Conservation (phyloP, 352 stramenopile genomes). For the Achlya hypogyna region DNA sequence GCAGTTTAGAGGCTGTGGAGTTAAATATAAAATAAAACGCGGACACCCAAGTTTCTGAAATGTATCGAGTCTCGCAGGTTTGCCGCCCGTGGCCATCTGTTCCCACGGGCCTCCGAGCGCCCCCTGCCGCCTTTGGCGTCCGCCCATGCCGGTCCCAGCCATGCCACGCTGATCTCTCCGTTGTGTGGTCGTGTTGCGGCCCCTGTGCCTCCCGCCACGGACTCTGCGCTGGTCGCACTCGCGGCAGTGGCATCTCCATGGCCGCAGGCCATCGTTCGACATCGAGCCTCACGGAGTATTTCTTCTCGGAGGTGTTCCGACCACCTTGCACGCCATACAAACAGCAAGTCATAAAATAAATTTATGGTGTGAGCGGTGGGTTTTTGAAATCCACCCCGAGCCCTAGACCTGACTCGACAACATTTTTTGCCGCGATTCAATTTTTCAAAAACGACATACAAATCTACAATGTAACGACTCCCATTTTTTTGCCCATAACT, state of each 20-base stretch:
- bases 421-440: too few relatives aligned
- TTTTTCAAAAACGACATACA: too few relatives aligned
- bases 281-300: background rate
- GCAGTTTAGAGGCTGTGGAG: slow-evolving; percentile 21
- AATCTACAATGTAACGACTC: background rate
- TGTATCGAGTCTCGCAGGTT: slow-evolving; percentile 2
- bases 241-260: too few relatives aligned
- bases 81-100: background rate
- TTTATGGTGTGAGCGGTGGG: too few relatives aligned
- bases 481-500: too few relatives aligned
- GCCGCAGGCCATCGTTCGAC: too few relatives aligned
- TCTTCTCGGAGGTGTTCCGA: background rate
- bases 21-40: slow-evolving; percentile 23
- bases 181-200: background rate
- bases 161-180: background rate
- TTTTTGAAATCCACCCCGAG: too few relatives aligned
- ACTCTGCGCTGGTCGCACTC: too few relatives aligned
- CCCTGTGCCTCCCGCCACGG: background rate
- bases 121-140: too few relatives aligned
- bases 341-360: background rate
- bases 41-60: background rate
- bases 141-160: too few relatives aligned
- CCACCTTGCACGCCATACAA: background rate
- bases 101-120: background rate
- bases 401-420: too few relatives aligned